These are phyloP conservation scores for Mycena chlorophos DNA, from an alignment of 768 basidiomycete genomes.

Conservation along the genomic window DNA sequence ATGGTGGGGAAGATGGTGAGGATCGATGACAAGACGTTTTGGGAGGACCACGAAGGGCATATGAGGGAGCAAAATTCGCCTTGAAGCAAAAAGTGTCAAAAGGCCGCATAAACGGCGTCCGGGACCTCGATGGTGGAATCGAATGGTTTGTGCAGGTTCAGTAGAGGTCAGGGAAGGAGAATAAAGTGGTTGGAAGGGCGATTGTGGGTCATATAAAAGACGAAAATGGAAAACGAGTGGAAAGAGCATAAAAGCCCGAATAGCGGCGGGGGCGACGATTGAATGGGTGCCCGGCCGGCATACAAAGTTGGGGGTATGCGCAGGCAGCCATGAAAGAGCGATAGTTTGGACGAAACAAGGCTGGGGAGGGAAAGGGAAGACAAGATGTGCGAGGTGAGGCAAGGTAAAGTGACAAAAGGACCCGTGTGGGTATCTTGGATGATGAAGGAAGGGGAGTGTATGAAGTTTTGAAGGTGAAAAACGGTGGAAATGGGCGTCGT, in stretches of 20 bases:
- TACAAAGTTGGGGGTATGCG: not conserved
- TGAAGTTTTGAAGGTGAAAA: too few relatives aligned
- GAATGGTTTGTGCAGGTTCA: not conserved
- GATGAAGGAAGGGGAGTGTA: not conserved
- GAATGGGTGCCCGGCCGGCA: not conserved
- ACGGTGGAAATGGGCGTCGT: too few relatives aligned
- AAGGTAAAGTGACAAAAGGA: not conserved
- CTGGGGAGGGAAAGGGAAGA: too few relatives aligned
- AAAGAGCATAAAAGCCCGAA: not conserved
- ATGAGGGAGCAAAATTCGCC: conserved; percentile 2
- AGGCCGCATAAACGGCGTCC: not conserved
- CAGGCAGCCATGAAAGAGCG: not conserved
- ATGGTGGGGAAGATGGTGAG: not conserved
- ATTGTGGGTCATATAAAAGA: not conserved
- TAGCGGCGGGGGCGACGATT: not conserved
- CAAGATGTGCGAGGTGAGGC: not conserved
- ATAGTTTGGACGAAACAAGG: too few relatives aligned
- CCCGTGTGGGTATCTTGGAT: not conserved
- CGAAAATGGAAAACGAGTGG: not conserved
- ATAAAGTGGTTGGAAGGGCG: not conserved
- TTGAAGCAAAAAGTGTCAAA: not conserved
- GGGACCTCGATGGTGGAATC: not conserved
- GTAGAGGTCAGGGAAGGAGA: not conserved
- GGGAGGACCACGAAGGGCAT: not conserved
- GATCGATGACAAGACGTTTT: conserved; percentile 1